Evolutionary conservation across 2,329 filamentous ascomycete genomes (phyloP).

Genomic region (Torrubiella hemipterigena): DNA sequence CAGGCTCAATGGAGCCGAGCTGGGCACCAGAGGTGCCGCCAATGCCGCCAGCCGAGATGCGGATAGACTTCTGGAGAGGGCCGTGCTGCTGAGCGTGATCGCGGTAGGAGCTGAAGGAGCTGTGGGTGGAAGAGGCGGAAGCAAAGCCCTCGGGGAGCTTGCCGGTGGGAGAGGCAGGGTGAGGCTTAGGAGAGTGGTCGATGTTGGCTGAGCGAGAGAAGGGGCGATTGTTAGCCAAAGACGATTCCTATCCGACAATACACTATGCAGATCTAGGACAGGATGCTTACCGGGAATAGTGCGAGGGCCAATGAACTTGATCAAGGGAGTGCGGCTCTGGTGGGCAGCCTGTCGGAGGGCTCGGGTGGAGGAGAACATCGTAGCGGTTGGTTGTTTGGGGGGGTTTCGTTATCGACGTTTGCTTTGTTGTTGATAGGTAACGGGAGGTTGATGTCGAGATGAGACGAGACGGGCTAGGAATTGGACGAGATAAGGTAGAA

Average conservation of each 20-base stretch:
- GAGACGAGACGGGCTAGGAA: too few species aligned
- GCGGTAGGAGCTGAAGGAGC: slow-evolving; percentile 65
- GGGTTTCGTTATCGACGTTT: too few species aligned
- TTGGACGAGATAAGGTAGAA: too few species aligned
- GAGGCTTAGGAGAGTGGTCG: slow-evolving; percentile 62
- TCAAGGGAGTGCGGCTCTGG: slow-evolving; percentile 48
- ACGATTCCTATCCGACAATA: background rate
- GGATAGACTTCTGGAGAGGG: slow-evolving; percentile 51
- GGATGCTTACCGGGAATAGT: slow-evolving; percentile 40
- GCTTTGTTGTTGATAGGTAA: too few species aligned
- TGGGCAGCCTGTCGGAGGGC: slow-evolving; percentile 48
- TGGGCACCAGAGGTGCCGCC: slow-evolving; percentile 55
- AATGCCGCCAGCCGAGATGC: slow-evolving; percentile 24
- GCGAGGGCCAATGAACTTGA: slow-evolving; percentile 50
- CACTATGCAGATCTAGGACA: background rate
- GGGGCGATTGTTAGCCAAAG: slow-evolving; percentile 9
- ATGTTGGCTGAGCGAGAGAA: slow-evolving; percentile 42
- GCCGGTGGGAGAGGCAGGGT: slow-evolving; percentile 58
- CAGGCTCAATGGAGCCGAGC: slow-evolving; percentile 61
- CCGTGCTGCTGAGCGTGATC: slow-evolving; percentile 69
- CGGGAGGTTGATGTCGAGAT: too few species aligned
- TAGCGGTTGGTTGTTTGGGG: slow-evolving; percentile 3
- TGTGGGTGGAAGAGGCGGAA: slow-evolving; percentile 30
- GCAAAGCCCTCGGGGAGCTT: slow-evolving; percentile 46
- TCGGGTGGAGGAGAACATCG: slow-evolving; percentile 43